These are phyloP conservation scores for Paramecium sexaurelia DNA, from an alignment of 73 alveolate genomes.

Conservation along the genomic window DNA sequence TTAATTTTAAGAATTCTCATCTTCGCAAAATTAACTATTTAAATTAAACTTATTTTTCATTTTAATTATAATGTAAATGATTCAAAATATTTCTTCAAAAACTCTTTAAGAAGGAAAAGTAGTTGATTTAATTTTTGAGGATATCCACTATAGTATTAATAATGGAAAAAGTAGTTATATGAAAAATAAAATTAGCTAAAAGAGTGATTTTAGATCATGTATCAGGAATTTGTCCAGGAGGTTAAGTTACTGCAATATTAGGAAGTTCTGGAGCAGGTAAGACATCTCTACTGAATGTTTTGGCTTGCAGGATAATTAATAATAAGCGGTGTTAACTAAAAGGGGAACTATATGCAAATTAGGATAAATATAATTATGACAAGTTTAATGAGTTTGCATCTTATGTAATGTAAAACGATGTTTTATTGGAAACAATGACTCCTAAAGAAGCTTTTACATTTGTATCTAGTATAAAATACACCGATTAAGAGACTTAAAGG, in stretches of 20 bases:
- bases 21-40: neutral
- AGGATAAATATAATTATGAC: neutral
- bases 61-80: neutral
- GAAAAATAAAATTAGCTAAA: neutral
- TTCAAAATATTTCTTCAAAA: neutral
- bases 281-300: constrained; percentile 88
- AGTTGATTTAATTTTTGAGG: neutral
- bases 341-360: constrained; percentile 68
- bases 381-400: constrained; percentile 65
- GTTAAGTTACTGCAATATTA: constrained; percentile 85
- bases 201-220: constrained; percentile 75
- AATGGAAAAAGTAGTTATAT: neutral
- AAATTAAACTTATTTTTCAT: neutral
- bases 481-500: constrained; percentile 11
- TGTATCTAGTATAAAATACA: constrained; percentile 73
- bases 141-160: neutral
- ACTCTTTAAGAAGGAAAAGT: neutral
- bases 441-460: constrained; percentile 65
- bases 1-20: neutral
- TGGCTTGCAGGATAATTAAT: constrained; percentile 80
- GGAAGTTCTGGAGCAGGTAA: constrained; percentile 98
- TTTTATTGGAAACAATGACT: constrained; percentile 61
- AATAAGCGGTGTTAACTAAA: constrained; percentile 69
- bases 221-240: constrained; percentile 86
- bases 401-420: constrained; percentile 73